Percentiles rank a stretch among this genome's conserved stretches.
phyloP scores from a whole-genome alignment of 768 basidiomycete species.

The Lenzites betulinus region DNA sequence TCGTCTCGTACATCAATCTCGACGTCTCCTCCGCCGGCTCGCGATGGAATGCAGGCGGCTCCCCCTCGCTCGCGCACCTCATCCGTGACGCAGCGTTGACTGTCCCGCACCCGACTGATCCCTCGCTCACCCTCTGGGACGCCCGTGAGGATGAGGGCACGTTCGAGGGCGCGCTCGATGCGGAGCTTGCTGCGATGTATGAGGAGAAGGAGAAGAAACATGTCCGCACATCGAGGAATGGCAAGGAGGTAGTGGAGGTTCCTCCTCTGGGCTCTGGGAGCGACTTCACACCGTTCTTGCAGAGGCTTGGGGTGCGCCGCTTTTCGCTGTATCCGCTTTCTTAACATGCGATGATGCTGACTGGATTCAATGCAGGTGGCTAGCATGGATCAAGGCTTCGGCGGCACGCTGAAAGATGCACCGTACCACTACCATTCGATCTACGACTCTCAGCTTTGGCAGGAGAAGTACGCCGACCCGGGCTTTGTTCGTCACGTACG shows the following conservation, averaged over 20 bases:
- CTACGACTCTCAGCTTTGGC: slow-evolving; percentile 61
- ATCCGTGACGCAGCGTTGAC: slow-evolving; percentile 67
- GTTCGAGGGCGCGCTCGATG: slow-evolving; percentile 45
- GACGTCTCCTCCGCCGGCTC: slow-evolving; percentile 27
- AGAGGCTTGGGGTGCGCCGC: slow-evolving; percentile 63
- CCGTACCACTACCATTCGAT: slow-evolving; percentile 64
- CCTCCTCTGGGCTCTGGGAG: slow-evolving; percentile 77
- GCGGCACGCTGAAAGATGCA: slow-evolving; percentile 40
- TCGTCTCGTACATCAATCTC: slow-evolving; percentile 86
- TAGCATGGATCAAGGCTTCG: slow-evolving; percentile 41
- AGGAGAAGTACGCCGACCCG: slow-evolving; percentile 62
- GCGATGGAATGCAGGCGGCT: slow-evolving; percentile 55
- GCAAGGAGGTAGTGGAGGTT: slow-evolving; percentile 40
- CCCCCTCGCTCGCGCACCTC: slow-evolving; percentile 83
- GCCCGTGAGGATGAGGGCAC: slow-evolving; percentile 61
- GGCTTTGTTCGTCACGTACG: slow-evolving; percentile 60
- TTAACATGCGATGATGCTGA: not conserved
- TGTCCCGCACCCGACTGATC: slow-evolving; percentile 70
- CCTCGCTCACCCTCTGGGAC: slow-evolving; percentile 75
- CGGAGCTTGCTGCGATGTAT: slow-evolving; percentile 45
- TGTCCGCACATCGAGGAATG: slow-evolving; percentile 14
- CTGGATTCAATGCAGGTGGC: slow-evolving; percentile 29
- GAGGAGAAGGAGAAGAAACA: slow-evolving; percentile 32
- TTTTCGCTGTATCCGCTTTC: slow-evolving; percentile 22
- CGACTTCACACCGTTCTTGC: slow-evolving; percentile 91